phyloP scores from a whole-genome alignment of 2,329 filamentous ascomycete genomes.

The Beauveria brongniartii region DNA sequence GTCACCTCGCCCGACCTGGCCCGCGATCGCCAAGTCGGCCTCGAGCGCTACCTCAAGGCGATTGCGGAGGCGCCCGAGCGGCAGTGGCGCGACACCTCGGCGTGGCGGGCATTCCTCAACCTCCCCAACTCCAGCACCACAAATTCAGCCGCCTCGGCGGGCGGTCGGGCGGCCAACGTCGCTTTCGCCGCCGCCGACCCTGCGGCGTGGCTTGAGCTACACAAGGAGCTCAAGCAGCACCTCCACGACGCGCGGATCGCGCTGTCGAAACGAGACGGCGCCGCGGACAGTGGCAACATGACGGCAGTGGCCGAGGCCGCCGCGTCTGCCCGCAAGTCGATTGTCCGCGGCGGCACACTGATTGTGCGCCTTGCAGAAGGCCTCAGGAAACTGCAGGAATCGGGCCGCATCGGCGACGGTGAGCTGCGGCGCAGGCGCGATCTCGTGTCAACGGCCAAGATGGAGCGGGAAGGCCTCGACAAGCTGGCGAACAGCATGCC shows the following conservation, averaged over 20 bases:
- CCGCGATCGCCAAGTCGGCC: constrained; percentile 56
- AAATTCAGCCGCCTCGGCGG: constrained; percentile 40
- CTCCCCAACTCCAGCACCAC: constrained; percentile 48
- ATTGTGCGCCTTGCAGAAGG: constrained; percentile 59
- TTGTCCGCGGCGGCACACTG: constrained; percentile 60
- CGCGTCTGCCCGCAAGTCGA: constrained; percentile 64
- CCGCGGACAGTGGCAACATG: constrained; percentile 31
- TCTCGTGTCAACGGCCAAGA: constrained; percentile 58
- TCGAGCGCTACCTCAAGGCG: constrained; percentile 64
- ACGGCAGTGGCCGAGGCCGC: constrained; percentile 51
- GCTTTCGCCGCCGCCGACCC: constrained; percentile 44
- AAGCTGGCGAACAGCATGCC: constrained; percentile 55
- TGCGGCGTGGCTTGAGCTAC: constrained; percentile 67
- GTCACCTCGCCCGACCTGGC: constrained; percentile 61
- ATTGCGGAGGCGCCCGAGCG: constrained; percentile 68
- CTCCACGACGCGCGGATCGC: constrained; percentile 59
- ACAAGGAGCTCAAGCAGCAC: constrained; percentile 62
- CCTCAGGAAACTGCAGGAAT: constrained; percentile 47
- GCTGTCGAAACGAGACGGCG: constrained; percentile 58
- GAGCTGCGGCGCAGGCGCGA: constrained; percentile 66
- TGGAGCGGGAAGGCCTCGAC: constrained; percentile 70
- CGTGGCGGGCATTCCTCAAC: constrained; percentile 67
- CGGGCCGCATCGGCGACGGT: constrained; percentile 57
- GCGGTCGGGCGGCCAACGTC: constrained; percentile 33
- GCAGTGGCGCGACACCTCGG: constrained; percentile 64